Evolutionary conservation across 768 basidiomycete genomes (phyloP).

Genomic region (Pleurotus eryngii): DNA sequence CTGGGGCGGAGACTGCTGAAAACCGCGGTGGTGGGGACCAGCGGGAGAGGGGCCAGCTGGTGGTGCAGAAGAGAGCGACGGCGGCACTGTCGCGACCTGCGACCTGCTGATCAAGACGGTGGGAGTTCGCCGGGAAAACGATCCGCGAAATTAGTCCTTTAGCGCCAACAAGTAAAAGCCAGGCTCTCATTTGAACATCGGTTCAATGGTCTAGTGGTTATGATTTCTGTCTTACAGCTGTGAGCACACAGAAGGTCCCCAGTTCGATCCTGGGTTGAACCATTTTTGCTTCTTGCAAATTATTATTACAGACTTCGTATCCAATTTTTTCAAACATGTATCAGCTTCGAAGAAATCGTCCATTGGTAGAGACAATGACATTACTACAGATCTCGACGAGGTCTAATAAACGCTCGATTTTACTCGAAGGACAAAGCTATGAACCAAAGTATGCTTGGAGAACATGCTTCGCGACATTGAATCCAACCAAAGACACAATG

Average conservation of each 20-base stretch:
- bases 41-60: background rate
- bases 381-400: background rate
- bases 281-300: conserved; percentile 27
- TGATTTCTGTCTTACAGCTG: conserved; percentile 38
- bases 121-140: background rate
- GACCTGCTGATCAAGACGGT: background rate
- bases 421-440: conserved; percentile 14
- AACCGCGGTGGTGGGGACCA: background rate
- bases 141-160: background rate
- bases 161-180: no score
- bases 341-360: no score
- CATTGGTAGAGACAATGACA: no score
- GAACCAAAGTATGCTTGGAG: conserved; percentile 75
- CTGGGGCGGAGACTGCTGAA: background rate
- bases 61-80: background rate
- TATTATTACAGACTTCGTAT: no score
- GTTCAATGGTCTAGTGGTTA: conserved; percentile 55
- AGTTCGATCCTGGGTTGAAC: conserved; percentile 41
- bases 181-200: conserved; percentile 9
- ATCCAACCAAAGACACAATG: conserved; percentile 82
- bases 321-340: no score
- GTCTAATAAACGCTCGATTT: background rate
- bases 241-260: conserved; percentile 31
- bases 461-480: conserved; percentile 86
- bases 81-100: background rate